phyloP scores from a whole-genome alignment of 2,329 filamentous ascomycete species.

The Elsinoe australis region DNA sequence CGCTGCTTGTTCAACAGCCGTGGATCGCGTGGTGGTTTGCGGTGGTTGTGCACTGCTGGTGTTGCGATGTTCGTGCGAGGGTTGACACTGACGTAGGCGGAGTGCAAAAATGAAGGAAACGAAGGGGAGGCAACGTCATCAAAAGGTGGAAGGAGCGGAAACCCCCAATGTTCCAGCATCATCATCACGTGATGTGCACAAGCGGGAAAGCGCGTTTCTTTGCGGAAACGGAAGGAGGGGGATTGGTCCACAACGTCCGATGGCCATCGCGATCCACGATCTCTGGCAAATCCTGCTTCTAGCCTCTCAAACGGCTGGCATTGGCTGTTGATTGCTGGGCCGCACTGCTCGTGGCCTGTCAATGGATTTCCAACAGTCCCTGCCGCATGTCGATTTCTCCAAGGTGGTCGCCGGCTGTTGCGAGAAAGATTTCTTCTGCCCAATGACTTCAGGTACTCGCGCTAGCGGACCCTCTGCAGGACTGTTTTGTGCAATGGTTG shows the following conservation, averaged over 20 bases:
- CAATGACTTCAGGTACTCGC: too few relatives aligned
- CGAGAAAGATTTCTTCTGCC: too few relatives aligned
- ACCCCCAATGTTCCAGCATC: background rate
- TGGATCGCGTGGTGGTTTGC: too few relatives aligned
- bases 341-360: too few relatives aligned
- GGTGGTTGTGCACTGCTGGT: background rate
- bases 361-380: too few relatives aligned
- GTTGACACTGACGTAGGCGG: background rate
- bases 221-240: conserved; percentile 10
- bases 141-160: background rate
- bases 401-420: too few relatives aligned
- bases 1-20: too few relatives aligned
- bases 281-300: background rate
- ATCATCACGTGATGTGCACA: background rate
- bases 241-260: too few relatives aligned
- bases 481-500: too few relatives aligned
- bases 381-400: too few relatives aligned
- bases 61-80: background rate
- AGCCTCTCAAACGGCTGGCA: conserved; percentile 10
- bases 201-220: background rate
- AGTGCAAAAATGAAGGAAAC: background rate
- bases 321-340: background rate
- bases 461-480: too few relatives aligned
- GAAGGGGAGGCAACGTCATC: background rate
- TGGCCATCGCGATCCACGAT: conserved; percentile 4